These are phyloP conservation scores for Pisolithus marmoratus DNA, from an alignment of 768 basidiomycete species.

Conservation along the genomic window DNA sequence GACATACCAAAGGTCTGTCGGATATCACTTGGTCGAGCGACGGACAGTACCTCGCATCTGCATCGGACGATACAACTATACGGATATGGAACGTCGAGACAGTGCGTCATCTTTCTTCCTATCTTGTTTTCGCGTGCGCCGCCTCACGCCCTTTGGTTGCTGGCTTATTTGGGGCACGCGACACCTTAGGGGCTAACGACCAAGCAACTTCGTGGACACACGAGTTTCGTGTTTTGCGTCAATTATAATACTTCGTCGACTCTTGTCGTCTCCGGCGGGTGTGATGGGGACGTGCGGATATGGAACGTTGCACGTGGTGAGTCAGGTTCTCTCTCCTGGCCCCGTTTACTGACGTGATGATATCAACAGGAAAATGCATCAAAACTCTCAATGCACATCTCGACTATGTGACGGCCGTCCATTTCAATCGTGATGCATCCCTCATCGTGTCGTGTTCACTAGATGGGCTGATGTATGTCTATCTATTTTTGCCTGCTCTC, in stretches of 20 bases:
- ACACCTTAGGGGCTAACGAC: conserved; percentile 57
- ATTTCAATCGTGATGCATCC: conserved; percentile 88
- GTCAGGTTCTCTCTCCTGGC: conserved; percentile 2
- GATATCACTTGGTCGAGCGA: conserved; percentile 89
- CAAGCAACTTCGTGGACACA: conserved; percentile 74
- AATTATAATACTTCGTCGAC: conserved; percentile 88
- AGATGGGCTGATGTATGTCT: conserved; percentile 86
- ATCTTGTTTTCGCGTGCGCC: background rate
- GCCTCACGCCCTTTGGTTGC: background rate
- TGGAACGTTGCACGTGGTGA: conserved; percentile 85
- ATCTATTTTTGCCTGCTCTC: background rate
- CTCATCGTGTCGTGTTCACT: conserved; percentile 89
- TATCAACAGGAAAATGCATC: conserved; percentile 63
- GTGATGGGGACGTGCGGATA: conserved; percentile 88
- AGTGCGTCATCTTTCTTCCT: conserved; percentile 37
- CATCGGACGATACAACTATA: conserved; percentile 87
- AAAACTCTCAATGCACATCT: conserved; percentile 88
- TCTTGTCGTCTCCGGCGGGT: conserved; percentile 85
- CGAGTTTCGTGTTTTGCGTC: conserved; percentile 86
- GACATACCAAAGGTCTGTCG: conserved; percentile 79
- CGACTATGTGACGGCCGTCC: conserved; percentile 91
- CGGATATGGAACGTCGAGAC: conserved; percentile 86
- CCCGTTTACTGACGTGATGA: background rate
- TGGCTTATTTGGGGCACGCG: background rate
- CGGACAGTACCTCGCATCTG: conserved; percentile 77